Percentiles rank a stretch among this genome's conserved stretches.
phyloP scores from a whole-genome alignment of 2,329 filamentous ascomycete species.

The Dothidotthia symphoricarpi region DNA sequence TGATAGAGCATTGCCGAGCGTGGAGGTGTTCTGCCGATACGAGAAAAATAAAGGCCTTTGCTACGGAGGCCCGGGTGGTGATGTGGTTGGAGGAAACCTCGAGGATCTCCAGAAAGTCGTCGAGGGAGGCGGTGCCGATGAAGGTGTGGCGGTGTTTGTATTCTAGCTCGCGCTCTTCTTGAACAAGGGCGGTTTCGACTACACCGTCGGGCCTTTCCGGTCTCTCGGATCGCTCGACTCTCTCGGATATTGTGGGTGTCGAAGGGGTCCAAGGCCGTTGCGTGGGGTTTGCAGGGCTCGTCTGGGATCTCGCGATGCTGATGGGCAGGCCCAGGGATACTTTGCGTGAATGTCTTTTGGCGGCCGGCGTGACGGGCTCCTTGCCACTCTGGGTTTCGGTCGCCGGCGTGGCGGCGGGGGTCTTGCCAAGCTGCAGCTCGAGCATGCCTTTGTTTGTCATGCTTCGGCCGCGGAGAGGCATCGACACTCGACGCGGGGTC shows the following conservation, averaged over 20 bases:
- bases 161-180: constrained; percentile 28
- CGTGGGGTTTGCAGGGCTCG: too few relatives aligned
- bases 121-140: constrained; percentile 32
- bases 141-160: constrained; percentile 39
- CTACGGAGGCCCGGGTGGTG: constrained; percentile 20
- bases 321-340: constrained; percentile 22
- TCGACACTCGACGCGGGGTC: constrained; percentile 1
- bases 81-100: constrained; percentile 19
- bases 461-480: constrained; percentile 12
- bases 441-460: constrained; percentile 24
- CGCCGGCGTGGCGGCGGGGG: too few relatives aligned
- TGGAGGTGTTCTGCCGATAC: constrained; percentile 29
- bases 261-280: too few relatives aligned
- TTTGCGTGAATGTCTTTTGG: constrained; percentile 17
- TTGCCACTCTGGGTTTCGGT: constrained; percentile 15
- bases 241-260: too few relatives aligned
- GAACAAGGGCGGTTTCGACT: constrained; percentile 1
- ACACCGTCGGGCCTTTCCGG: neutral
- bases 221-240: too few relatives aligned
- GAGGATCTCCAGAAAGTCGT: constrained; percentile 30
- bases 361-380: constrained; percentile 3
- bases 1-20: constrained; percentile 23
- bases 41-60: constrained; percentile 26
- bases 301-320: too few relatives aligned
- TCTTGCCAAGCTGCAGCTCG: constrained; percentile 7